Evolutionary conservation across 2,329 filamentous ascomycete species (phyloP).

Genomic region (Myriosclerotinia scirpicola): DNA sequence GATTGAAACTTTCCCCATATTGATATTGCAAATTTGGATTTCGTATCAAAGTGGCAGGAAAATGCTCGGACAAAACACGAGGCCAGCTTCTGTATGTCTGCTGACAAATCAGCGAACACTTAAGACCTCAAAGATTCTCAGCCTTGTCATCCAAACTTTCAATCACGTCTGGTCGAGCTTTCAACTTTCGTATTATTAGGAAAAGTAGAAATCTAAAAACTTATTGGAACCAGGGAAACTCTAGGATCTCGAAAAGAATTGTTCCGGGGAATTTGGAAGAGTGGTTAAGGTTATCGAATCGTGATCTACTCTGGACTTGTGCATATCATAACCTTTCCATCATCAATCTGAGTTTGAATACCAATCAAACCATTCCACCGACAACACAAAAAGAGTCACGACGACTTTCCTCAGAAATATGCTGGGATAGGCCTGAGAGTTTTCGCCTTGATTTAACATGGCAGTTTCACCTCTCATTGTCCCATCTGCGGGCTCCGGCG

Average conservation of each 20-base stretch:
- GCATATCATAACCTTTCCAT: slow-evolving; percentile 3
- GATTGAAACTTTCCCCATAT: not conserved
- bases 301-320: not conserved
- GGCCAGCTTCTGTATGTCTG: no score
- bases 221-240: not conserved
- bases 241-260: not conserved
- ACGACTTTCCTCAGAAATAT: not conserved
- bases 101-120: slow-evolving; percentile 5
- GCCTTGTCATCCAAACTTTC: not conserved
- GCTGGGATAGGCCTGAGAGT: not conserved
- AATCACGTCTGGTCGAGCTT: not conserved
- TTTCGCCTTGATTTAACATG: slow-evolving; percentile 18
- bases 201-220: not conserved
- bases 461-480: slow-evolving; percentile 30
- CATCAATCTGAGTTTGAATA: not conserved
- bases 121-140: not conserved
- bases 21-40: not conserved
- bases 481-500: slow-evolving; percentile 20
- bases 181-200: not conserved
- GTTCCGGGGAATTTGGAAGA: not conserved
- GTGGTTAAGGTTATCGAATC: not conserved
- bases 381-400: not conserved
- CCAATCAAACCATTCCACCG: not conserved
- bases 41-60: not conserved
- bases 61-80: not conserved